Percentiles rank a stretch among this genome's conserved stretches.
These are phyloP conservation scores for Phoma sp. DNA, from an alignment of 2,329 filamentous ascomycete species.

Conservation along the genomic window DNA sequence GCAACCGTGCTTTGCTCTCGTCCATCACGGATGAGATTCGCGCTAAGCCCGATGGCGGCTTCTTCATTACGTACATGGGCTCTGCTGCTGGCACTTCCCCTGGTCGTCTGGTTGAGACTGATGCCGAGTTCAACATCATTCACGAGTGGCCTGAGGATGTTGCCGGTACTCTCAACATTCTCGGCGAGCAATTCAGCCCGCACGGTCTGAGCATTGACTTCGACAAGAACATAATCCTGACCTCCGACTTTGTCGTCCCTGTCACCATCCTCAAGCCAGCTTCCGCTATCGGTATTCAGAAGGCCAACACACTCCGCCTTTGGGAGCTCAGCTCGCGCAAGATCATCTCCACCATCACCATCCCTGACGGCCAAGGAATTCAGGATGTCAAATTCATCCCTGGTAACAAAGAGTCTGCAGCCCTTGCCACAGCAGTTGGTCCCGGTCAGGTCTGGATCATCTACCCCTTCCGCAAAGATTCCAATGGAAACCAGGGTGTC, in stretches of 20 bases:
- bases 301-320: conserved; percentile 65
- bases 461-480: conserved; percentile 65
- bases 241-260: conserved; percentile 69
- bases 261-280: conserved; percentile 66
- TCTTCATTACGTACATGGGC: conserved; percentile 70
- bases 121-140: conserved; percentile 66
- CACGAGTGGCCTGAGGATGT: conserved; percentile 69
- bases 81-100: conserved; percentile 65
- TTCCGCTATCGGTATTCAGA: conserved; percentile 58
- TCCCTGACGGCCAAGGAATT: conserved; percentile 66
- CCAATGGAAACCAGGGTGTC: conserved; percentile 64
- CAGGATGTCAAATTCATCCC: conserved; percentile 73
- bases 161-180: conserved; percentile 61
- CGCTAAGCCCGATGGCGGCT: conserved; percentile 68
- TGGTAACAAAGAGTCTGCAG: conserved; percentile 64
- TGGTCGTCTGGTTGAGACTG: conserved; percentile 67
- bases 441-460: conserved; percentile 70
- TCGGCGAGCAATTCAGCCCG: conserved; percentile 68
- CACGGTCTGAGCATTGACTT: conserved; percentile 67
- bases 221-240: conserved; percentile 64
- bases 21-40: conserved; percentile 70
- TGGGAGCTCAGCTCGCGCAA: conserved; percentile 63
- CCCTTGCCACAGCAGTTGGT: conserved; percentile 66
- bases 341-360: conserved; percentile 68
- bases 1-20: conserved; percentile 64